These are phyloP conservation scores for Catharanthus roseus DNA, from an alignment of 257 asterid species.

Conservation along the genomic window DNA sequence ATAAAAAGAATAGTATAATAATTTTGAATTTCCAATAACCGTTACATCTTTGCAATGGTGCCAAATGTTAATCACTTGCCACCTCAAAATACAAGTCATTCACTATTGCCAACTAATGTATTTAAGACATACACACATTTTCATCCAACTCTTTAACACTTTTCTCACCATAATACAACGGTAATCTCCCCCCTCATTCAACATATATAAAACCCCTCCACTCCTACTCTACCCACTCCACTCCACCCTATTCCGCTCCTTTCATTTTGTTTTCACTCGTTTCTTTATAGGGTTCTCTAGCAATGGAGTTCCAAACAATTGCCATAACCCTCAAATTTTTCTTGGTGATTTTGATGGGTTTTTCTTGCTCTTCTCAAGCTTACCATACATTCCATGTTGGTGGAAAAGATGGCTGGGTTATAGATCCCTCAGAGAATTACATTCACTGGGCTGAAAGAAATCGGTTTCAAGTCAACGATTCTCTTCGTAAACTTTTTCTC, in stretches of 20 bases:
- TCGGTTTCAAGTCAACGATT: slow-evolving; percentile 36
- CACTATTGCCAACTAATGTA: slow-evolving; percentile 6
- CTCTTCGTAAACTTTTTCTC: slow-evolving; percentile 22
- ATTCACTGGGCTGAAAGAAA: slow-evolving; percentile 31
- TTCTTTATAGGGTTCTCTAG: not conserved
- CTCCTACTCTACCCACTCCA: not conserved
- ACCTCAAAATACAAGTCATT: not conserved
- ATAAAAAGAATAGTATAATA: no score
- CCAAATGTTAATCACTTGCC: slow-evolving; percentile 4
- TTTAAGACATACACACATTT: not conserved
- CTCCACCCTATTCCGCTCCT: no score
- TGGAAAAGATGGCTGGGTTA: slow-evolving; percentile 35
- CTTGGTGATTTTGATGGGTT: slow-evolving; percentile 8
- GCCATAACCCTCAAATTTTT: not conserved
- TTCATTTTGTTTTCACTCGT: not conserved
- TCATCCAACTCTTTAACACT: slow-evolving; percentile 7
- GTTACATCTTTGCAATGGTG: not conserved
- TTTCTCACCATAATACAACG: slow-evolving; percentile 10
- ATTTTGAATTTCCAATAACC: no score
- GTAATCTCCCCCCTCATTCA: slow-evolving; percentile 6
- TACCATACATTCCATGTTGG: slow-evolving; percentile 22
- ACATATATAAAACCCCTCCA: not conserved
- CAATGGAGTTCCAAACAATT: slow-evolving; percentile 6
- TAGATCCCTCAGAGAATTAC: slow-evolving; percentile 27
- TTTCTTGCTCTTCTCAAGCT: slow-evolving; percentile 4